phyloP scores from a whole-genome alignment of 345 rosid species.

The Salix exigua region DNA sequence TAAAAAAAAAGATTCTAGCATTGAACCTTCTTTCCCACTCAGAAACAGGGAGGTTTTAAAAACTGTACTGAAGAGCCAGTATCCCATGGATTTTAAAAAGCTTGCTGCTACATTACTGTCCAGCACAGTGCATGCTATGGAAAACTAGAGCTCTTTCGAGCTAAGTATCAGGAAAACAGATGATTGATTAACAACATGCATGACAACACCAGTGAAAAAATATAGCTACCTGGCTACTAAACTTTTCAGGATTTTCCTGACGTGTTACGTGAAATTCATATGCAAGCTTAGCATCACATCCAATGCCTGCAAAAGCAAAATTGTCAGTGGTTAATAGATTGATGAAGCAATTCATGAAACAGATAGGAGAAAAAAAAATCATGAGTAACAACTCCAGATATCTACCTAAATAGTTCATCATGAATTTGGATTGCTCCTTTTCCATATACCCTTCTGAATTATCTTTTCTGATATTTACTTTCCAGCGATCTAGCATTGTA shows the following conservation, averaged over 20 bases:
- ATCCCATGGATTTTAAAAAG: background rate
- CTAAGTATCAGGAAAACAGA: constrained; percentile 3
- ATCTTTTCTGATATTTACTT: constrained; percentile 62
- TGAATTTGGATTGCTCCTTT: constrained; percentile 56
- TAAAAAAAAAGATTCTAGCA: background rate
- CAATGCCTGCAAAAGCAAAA: constrained; percentile 49
- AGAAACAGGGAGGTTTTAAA: background rate
- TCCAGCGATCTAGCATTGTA: constrained; percentile 90
- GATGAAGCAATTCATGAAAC: background rate
- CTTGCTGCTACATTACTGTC: background rate
- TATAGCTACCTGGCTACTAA: constrained; percentile 63
- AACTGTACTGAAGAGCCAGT: background rate
- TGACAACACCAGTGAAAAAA: background rate
- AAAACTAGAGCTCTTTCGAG: background rate
- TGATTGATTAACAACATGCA: background rate
- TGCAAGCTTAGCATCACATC: constrained; percentile 94
- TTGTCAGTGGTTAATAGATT: background rate
- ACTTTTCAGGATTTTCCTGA: constrained; percentile 83
- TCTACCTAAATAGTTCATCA: constrained; percentile 86
- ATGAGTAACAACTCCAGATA: background rate
- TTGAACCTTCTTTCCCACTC: background rate
- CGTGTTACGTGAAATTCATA: constrained; percentile 77
- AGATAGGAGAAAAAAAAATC: background rate
- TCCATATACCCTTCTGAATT: background rate
- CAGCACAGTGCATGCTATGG: background rate